These are phyloP conservation scores for Cruciata laevipes DNA, from an alignment of 257 asterid species.

Conservation along the genomic window DNA sequence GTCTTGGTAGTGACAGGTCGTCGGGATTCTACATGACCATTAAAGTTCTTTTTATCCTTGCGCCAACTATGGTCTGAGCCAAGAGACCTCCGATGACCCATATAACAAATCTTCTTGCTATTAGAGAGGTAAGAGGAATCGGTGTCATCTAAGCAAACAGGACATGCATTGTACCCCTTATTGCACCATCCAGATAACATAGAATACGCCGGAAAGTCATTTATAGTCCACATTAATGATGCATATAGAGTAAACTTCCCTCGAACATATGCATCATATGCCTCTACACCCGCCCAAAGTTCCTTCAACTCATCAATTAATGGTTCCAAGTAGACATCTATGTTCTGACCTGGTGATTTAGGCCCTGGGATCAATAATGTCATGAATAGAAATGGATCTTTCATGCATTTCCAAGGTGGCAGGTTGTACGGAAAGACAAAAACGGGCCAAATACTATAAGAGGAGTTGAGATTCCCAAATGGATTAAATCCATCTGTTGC, in stretches of 20 bases:
- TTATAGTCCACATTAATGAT: background rate
- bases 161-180: background rate
- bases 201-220: background rate
- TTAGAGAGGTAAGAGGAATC: background rate
- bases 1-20: background rate
- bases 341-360: background rate
- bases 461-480: too few relatives aligned
- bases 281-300: background rate
- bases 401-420: constrained; percentile 1
- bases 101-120: background rate
- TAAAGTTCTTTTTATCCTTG: background rate
- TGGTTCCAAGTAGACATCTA: background rate
- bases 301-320: background rate
- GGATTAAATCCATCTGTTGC: too few relatives aligned
- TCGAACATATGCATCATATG: background rate
- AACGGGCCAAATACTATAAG: too few relatives aligned
- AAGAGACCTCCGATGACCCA: background rate
- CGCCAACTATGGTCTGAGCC: background rate
- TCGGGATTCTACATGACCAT: background rate
- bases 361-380: too few relatives aligned
- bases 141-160: background rate
- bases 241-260: background rate
- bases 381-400: background rate
- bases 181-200: background rate
- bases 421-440: too few relatives aligned